These are phyloP conservation scores for Mycena metata DNA, from an alignment of 768 basidiomycete species.

Conservation along the genomic window DNA sequence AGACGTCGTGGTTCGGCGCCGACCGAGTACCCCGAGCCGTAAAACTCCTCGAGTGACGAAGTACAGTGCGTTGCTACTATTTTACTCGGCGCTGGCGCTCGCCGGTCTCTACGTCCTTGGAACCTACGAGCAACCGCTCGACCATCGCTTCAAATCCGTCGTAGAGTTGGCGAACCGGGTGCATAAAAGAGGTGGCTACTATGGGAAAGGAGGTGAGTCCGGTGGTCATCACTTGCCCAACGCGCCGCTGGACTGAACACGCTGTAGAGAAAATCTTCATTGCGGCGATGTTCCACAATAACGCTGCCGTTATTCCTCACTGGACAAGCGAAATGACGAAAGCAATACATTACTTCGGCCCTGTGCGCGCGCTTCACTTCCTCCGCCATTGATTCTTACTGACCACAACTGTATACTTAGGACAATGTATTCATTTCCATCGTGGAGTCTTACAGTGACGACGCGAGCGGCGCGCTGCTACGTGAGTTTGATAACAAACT, in stretches of 20 bases:
- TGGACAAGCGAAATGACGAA: constrained; percentile 54
- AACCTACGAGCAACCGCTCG: constrained; percentile 9
- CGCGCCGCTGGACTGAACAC: too few species aligned
- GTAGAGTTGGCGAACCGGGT: constrained; percentile 7
- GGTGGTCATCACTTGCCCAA: neutral
- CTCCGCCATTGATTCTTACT: too few species aligned
- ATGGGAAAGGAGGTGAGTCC: constrained; percentile 27
- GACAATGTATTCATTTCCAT: constrained; percentile 51
- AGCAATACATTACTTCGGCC: constrained; percentile 55
- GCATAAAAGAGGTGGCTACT: neutral
- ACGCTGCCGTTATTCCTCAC: constrained; percentile 52
- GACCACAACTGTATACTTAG: constrained; percentile 1
- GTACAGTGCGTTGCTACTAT: neutral
- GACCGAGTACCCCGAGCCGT: neutral
- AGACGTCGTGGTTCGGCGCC: too few species aligned
- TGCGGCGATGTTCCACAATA: constrained; percentile 58
- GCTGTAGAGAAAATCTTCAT: constrained; percentile 51
- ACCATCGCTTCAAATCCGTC: constrained; percentile 8
- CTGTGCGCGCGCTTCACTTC: constrained; percentile 14
- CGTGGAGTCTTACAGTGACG: constrained; percentile 48
- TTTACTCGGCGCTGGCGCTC: neutral
- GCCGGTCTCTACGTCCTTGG: neutral
- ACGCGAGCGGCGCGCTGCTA: constrained; percentile 49
- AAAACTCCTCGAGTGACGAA: neutral
- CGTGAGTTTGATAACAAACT: constrained; percentile 44